Base-by-base conservation (phyloP, 2,329 filamentous ascomycete species). In the Leptographium procerum region DNA sequence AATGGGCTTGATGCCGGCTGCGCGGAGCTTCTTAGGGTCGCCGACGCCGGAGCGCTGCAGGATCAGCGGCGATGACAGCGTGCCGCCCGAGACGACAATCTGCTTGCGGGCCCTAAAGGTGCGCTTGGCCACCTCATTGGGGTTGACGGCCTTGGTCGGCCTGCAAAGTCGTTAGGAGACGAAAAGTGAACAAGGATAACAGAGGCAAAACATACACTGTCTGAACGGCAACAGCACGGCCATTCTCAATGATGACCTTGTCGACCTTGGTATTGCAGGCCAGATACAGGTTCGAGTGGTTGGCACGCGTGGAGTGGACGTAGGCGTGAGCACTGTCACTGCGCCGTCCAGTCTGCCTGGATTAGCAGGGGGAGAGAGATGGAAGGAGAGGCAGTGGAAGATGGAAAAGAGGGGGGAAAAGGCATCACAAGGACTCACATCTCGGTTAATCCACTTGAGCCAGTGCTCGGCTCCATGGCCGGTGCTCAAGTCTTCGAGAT, bases 241-340 rank as follows among this genome's bases (percentile, higher is more conserved):
- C 87, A 55, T 87, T 80, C 69, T 90, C 85, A 33, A 90, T 80
- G 62, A 91, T 82, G 56, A 90, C 75, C 74, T 87, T 89, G 67
- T 90, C 86, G 16, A 89, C 83, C 72, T 90, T 90, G 66, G 86
- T 89, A 74, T 89, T 90, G 72, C 79, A 82, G 59, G 84, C 80
- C 19, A 91, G 74, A 66, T 90, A 88, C 54, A 91, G 70, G 68
- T 90, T 91, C 62, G 78, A 77, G 68, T 89, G 77, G 45, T 85
- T 79, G 2, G 86, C 77, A 55, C 88, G 81, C 6, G 88, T 91
- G 57, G 85, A 83, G 70, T 92, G 88, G 61, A 92, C 77, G 64
- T 91, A 91, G 2, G 83, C 87, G 66, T 90, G 87, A 8, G 88
- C 88, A 57, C 84, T 86, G 71, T 91, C 88, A 60, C 84, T 87